Conservation (phyloP, 129 eudicot genomes). For the Logfia minima region DNA sequence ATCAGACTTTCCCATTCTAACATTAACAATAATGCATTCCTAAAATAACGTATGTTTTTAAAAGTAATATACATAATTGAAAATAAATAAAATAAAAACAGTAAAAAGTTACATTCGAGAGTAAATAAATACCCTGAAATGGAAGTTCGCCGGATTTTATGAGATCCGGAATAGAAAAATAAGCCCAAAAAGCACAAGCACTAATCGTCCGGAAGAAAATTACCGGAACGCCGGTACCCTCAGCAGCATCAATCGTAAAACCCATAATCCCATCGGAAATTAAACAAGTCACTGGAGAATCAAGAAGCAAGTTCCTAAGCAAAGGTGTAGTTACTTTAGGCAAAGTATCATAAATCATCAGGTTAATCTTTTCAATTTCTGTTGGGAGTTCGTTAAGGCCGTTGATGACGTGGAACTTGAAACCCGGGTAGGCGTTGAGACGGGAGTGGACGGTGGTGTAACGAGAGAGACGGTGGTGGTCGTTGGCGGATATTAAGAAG, state of each 20-base stretch:
- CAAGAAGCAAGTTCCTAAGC: conserved; percentile 42
- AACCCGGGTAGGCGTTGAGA: conserved; percentile 33
- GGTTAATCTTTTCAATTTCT: conserved; percentile 34
- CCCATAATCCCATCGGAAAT: conserved; percentile 58
- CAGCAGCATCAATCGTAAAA: conserved; percentile 42
- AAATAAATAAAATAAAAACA: neutral
- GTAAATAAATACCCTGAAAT: conserved; percentile 28
- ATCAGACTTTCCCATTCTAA: too few relatives aligned
- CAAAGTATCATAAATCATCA: conserved; percentile 34
- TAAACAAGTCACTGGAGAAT: conserved; percentile 37
- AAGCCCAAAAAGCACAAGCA: conserved; percentile 60
- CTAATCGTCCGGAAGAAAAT: conserved; percentile 53
- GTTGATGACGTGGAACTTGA: conserved; percentile 42
- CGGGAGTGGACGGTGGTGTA: conserved; percentile 41
- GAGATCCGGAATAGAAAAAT: conserved; percentile 47
- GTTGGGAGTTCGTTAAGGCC: conserved; percentile 48
- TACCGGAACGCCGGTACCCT: conserved; percentile 54
- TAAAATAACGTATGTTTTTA: too few relatives aligned
- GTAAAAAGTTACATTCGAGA: too few relatives aligned
- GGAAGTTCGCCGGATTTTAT: conserved; percentile 60
- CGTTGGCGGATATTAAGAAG: conserved; percentile 52
- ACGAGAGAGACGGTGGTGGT: conserved; percentile 47
- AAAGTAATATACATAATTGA: too few relatives aligned
- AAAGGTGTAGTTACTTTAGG: conserved; percentile 28
- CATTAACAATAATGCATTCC: too few relatives aligned